Base-by-base conservation (phyloP, 768 basidiomycete species). In the Boletellus ananas region DNA sequence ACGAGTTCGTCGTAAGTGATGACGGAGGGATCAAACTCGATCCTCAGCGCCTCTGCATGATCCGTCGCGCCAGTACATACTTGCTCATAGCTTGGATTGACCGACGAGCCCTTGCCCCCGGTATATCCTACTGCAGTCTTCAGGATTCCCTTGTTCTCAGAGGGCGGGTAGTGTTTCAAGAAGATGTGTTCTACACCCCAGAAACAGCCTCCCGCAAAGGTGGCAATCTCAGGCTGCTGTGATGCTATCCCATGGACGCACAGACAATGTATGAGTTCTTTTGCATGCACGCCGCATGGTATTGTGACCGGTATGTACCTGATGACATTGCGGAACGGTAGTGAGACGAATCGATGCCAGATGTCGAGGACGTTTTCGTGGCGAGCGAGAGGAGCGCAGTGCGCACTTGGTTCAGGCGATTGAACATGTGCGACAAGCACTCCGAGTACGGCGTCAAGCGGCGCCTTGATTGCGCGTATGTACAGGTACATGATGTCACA, bases 131-230 rank as follows among this genome's bases (percentile, higher is more conserved):
- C 90, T 14, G 78, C 63, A 1, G 85, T 87, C 60, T 80, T 81
- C 39, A 90, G 58, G 44, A 91, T 85, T 11, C 89, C 87, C 68
- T 85, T 89, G 63, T 80, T 78, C 64, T 86, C 69, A 5, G 78
- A 62, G 20, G 83, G 83, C 0, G 85, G 85, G 70, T 81, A 90
- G 57, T 89, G 77, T 69, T 89, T 87, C 47, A 88, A 61, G 65
- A 90, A 91, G 64, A 90, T 88, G 60, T 91, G 88, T 58, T 92
- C 86, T 17, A 85, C 84, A 16, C 89, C 90, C 90, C 89, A 90
- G 69, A 91, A 91, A 62, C 89, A 90, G 18, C 89, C 87, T 7
- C 51, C 51, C 8, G 67, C 79, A 47, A 79, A 79, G 2, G 70
- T 79, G 5, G 79, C 78, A 43, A 76, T 55, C 56, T 77, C 71